Percentiles rank a stretch among this genome's conserved stretches.
Evolutionary conservation across 495 filamentous ascomycete genomes (phyloP).

Genomic region (Neurospora sp.): DNA sequence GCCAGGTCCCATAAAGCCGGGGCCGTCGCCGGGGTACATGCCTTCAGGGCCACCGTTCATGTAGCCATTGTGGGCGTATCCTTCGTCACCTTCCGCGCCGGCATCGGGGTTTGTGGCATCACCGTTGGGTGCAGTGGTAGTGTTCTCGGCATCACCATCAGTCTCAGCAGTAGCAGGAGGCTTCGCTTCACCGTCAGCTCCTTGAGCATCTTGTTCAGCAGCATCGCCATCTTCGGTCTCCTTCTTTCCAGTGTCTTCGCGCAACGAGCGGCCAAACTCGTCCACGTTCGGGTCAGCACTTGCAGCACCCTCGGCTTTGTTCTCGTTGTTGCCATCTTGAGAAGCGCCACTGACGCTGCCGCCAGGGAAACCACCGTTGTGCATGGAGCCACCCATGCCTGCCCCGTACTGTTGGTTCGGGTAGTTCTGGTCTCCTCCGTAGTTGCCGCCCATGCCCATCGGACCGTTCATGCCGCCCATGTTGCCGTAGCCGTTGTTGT

Average conservation of each 20-base stretch:
- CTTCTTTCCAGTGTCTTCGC: constrained; percentile 13
- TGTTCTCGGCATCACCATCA: not conserved
- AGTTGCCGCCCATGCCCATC: constrained; percentile 24
- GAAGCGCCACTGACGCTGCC: constrained; percentile 4
- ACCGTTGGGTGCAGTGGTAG: not conserved
- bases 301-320: constrained; percentile 8
- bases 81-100: not conserved
- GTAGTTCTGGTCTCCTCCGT: constrained; percentile 23
- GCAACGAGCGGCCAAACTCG: constrained; percentile 43
- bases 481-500: constrained; percentile 7
- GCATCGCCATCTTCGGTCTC: constrained; percentile 10
- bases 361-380: constrained; percentile 3
- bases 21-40: not conserved
- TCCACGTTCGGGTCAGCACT: constrained; percentile 30
- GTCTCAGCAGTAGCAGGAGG: not conserved
- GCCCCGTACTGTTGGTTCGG: constrained; percentile 10
- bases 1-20: not conserved
- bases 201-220: constrained; percentile 16
- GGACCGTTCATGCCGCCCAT: constrained; percentile 6
- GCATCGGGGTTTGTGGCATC: not conserved
- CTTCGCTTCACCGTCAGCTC: constrained; percentile 10
- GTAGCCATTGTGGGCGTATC: not conserved
- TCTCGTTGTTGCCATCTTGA: constrained; percentile 1
- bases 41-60: not conserved
- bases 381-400: constrained; percentile 6